Percentiles rank a stretch among this genome's conserved stretches.
Evolutionary conservation across 345 rosid species (phyloP).

Genomic region (Reutealis trisperma): DNA sequence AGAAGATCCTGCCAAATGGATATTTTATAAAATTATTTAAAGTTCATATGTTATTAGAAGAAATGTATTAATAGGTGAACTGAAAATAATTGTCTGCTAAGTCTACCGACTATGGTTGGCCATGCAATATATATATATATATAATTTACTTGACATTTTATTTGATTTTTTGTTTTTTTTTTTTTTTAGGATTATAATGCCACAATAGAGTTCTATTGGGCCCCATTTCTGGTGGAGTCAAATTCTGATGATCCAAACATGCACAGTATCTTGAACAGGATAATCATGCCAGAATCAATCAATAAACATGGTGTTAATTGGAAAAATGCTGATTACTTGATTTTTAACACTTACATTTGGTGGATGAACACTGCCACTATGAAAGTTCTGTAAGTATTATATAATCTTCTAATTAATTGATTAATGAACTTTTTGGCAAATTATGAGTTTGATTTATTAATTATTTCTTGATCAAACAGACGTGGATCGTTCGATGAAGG

Average conservation of each 20-base stretch:
- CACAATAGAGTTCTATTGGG: conserved; percentile 86
- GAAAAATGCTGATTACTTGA: conserved; percentile 70
- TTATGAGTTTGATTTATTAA: neutral
- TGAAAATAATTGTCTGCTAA: neutral
- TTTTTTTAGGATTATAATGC: conserved; percentile 71
- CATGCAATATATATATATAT: neutral
- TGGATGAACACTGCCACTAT: conserved; percentile 75
- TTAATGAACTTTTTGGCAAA: neutral
- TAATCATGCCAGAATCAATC: conserved; percentile 75
- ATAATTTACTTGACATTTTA: neutral
- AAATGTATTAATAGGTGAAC: neutral
- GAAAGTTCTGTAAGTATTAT: conserved; percentile 63
- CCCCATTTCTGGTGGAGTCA: conserved; percentile 89
- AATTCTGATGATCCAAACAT: conserved; percentile 81
- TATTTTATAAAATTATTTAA: neutral
- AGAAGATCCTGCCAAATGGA: neutral
- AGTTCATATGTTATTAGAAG: neutral
- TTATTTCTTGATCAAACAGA: conserved; percentile 37
- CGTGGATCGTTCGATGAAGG: conserved; percentile 94
- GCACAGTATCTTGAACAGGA: conserved; percentile 69
- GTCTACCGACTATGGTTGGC: neutral
- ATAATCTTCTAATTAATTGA: neutral
- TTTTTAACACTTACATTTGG: conserved; percentile 90
- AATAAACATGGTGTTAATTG: conserved; percentile 80
- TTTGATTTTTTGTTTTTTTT: neutral